These are phyloP conservation scores for Priceomyces castillae DNA, from an alignment of 805 yeast genomes.

Conservation along the genomic window DNA sequence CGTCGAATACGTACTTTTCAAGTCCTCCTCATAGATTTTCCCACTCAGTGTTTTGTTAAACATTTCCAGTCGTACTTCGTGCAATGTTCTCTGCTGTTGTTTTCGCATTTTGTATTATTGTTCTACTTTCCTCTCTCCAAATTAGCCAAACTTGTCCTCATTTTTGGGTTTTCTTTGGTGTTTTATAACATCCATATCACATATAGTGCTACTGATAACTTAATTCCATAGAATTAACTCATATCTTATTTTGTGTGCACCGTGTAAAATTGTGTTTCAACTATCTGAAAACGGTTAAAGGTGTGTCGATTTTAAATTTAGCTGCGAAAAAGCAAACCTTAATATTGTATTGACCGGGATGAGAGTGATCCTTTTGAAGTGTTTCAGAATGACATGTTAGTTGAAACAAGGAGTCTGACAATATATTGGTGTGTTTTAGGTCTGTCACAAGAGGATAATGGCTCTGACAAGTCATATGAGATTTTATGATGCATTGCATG, in stretches of 20 bases:
- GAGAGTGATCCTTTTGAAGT: background rate
- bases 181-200: no score
- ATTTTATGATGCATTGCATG: background rate
- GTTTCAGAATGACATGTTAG: background rate
- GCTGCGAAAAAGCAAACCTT: conserved; percentile 4
- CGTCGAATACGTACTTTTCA: conserved; percentile 59
- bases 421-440: background rate
- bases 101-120: background rate
- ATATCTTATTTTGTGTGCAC: background rate
- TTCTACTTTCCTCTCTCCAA: background rate
- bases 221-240: background rate
- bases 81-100: conserved; percentile 24
- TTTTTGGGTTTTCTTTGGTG: no score
- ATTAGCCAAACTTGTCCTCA: no score
- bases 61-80: conserved; percentile 42
- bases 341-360: no score
- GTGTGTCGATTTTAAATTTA: conserved; percentile 1
- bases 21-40: conserved; percentile 49
- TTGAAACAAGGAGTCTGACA: background rate
- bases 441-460: background rate
- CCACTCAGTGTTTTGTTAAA: conserved; percentile 54
- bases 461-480: background rate
- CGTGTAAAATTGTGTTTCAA: conserved; percentile 3
- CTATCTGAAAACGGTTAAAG: conserved; percentile 2
- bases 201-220: no score